Base-by-base conservation (phyloP, 1,284 basidiomycete genomes). In the Gomphus bonarii region DNA sequence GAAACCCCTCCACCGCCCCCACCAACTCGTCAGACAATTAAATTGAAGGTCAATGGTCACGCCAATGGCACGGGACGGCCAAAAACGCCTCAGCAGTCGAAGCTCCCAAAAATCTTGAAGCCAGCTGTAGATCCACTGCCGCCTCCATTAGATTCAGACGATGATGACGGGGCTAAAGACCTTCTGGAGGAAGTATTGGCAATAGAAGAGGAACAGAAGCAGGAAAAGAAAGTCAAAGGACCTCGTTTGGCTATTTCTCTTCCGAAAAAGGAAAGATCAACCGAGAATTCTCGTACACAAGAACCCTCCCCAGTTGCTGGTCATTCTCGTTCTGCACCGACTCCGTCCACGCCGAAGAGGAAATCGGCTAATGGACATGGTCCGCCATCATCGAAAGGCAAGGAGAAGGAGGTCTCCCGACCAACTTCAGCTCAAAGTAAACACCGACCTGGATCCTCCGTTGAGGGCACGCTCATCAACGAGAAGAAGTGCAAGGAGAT, bases 401-500 rank as follows among this genome's bases (percentile, higher is more conserved):
- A 55, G 36, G 54, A 50, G 18, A 80, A 76, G 62, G 82, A 83
- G 61, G 65, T 67, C 25, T 60, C 61, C 20, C 58, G 68, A 38
- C 42, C 68, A 10, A 36, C 55, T 6, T 22, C 59, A 25, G 12
- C 46, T 59, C 18, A 25, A 25, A 36, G 14, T 57, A 81, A 77
- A 62, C 47, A 71, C 38, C 78, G 75, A 16, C 48, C 64, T 64
- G 79, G 76, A 64, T 58, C 70, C 14, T 6, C 72, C 11, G 64
- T 68, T n/a, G 61, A 63, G 18, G 60, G 69, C 0, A 79, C 74
- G 11, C 78, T 84, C 7, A 70, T 91, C 65, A 87, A 84, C 67
- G 82, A 81, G 66, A 88, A 82, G 75, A 93, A 93, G 68, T 90
- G 86, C 65, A 85, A 79, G 66, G 81, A 84, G 1, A 67, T 95